These are phyloP conservation scores for Vararia minispora DNA, from an alignment of 768 basidiomycete species.

Conservation along the genomic window DNA sequence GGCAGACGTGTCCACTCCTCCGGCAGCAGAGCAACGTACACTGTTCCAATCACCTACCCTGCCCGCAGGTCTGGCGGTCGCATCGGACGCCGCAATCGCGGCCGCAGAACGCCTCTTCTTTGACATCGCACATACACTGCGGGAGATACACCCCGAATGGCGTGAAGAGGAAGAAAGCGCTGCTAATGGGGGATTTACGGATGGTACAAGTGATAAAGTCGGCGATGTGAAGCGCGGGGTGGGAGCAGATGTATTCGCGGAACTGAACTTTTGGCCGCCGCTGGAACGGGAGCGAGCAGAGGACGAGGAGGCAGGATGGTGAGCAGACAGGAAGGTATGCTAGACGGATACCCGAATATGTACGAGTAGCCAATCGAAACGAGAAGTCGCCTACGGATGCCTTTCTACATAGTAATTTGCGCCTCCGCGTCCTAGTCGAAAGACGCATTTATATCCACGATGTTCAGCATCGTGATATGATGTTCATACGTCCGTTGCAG, in stretches of 20 bases:
- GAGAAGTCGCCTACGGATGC: too few species aligned
- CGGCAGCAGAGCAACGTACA: neutral
- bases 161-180: conserved; percentile 4
- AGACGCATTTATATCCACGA: too few species aligned
- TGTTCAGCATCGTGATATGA: too few species aligned
- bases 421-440: too few species aligned
- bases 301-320: conserved; percentile 5
- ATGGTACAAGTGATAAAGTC: too few species aligned
- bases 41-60: conserved; percentile 6
- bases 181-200: too few species aligned
- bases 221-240: neutral
- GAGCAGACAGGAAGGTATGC: too few species aligned
- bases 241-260: conserved; percentile 11
- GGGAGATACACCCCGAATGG: conserved; percentile 4
- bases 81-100: conserved; percentile 10
- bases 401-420: too few species aligned
- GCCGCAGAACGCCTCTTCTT: conserved; percentile 12
- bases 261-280: conserved; percentile 12
- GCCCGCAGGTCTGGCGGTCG: conserved; percentile 1
- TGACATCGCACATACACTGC: conserved; percentile 7
- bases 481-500: neutral
- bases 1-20: neutral
- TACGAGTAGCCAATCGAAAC: too few species aligned
- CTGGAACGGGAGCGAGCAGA: conserved; percentile 6
- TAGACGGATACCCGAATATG: too few species aligned